Conservation (phyloP, 257 asterid genomes). For the Solanum rostratum region DNA sequence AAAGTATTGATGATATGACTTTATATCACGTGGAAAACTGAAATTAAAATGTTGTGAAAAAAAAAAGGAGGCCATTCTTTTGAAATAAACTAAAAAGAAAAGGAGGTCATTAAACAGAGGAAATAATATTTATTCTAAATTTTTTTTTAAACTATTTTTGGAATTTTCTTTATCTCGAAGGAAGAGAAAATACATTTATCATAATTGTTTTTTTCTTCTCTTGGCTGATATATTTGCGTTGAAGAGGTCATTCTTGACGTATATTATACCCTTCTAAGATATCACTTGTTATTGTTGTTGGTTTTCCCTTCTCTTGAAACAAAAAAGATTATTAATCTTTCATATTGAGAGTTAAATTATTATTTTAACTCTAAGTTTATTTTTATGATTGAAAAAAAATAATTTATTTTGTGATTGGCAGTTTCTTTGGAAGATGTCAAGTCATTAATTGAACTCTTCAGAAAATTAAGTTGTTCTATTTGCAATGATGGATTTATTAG, state of each 20-base stretch:
- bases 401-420: conserved; percentile 2
- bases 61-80: too few species aligned
- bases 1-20: not conserved
- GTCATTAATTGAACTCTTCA: conserved; percentile 26
- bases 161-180: not conserved
- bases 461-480: conserved; percentile 37
- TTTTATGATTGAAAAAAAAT: not conserved
- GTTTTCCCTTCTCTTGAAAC: too few species aligned
- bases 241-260: too few species aligned
- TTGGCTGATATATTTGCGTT: too few species aligned
- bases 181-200: not conserved
- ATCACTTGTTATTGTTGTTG: too few species aligned
- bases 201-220: not conserved
- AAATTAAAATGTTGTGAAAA: too few species aligned
- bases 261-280: too few species aligned
- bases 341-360: too few species aligned
- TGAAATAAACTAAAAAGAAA: too few species aligned
- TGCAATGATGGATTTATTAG: conserved; percentile 38
- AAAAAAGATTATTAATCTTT: too few species aligned
- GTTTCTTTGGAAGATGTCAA: conserved; percentile 43
- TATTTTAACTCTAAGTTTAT: not conserved
- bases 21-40: too few species aligned
- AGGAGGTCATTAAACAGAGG: too few species aligned
- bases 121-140: not conserved
- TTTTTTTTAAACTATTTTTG: not conserved